Evolutionary conservation across 345 rosid species (phyloP), one percentile per base, ranked within the genome.

Genomic region (Salix exigua): DNA sequence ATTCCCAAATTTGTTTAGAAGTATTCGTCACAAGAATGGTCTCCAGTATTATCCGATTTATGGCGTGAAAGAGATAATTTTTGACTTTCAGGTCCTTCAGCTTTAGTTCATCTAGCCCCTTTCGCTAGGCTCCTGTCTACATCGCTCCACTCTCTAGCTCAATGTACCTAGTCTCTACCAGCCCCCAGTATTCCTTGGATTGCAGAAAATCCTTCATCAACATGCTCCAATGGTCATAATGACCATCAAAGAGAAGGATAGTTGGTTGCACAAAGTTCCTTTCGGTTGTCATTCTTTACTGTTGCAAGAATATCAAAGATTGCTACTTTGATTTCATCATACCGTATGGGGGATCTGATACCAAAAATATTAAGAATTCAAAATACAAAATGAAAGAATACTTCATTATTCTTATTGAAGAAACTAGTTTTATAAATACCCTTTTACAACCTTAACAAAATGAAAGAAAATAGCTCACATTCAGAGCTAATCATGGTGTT

Each of bases 201-300:
- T 4, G 16, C 12, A 72, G 21, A n/a, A 72, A 72, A 72, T 72
- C 58, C 16, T 72, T 6, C 35, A 58, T 58, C 51, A 72, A 18
- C 23, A 72, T 55, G 23, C 75, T 55, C 75, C 13, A 58, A 13
- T 72, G 50, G n/a, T 72, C 66, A 58, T 72, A 72, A 19, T 72
- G 66, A 72, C 75, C 75, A 53, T 72, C 46, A 55, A 51, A 72
- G 5, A 8, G 31, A 33, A 50, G 14, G n/a, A 53, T 72, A 9
- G 50, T 0, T 72, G 74, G 66, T 10, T 72, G 31, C 12, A 53
- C 14, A 55, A 67, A 55, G 14, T 13, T 55, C 21, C 74, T 31
- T 55, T 72, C 6, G 0, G 3, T 10, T 18, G 66, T 33, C 40
- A 40, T 68, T 37, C 40, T 37, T 7, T 70, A 4, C 4, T 31